Conservation (phyloP, 2,329 filamentous ascomycete species). For the Metarhizium robertsii region DNA sequence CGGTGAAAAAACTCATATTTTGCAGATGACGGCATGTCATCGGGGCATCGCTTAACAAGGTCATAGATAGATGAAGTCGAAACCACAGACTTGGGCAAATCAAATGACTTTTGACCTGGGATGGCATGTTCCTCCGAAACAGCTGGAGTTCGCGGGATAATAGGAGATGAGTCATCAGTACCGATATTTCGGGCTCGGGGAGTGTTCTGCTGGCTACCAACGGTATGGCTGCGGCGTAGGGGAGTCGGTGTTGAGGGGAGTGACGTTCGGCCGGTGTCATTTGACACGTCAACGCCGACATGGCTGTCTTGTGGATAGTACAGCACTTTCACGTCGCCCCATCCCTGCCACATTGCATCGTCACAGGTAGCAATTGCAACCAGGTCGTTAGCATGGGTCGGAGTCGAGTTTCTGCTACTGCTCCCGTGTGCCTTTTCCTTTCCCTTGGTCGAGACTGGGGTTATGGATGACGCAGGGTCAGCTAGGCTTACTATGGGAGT, state of each 20-base stretch:
- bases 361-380: conserved; percentile 60
- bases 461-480: conserved; percentile 43
- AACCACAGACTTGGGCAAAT: conserved; percentile 52
- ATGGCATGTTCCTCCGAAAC: conserved; percentile 22
- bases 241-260: conserved; percentile 66
- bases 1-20: conserved; percentile 82
- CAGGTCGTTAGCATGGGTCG: conserved; percentile 76
- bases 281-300: conserved; percentile 6
- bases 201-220: conserved; percentile 32
- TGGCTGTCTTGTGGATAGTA: conserved; percentile 55
- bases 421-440: conserved; percentile 57
- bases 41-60: conserved; percentile 44
- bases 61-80: conserved; percentile 44
- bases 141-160: conserved; percentile 33
- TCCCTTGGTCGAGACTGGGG: conserved; percentile 54
- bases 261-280: conserved; percentile 29
- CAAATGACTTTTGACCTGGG: conserved; percentile 48
- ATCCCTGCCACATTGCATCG: conserved; percentile 57
- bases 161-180: conserved; percentile 38
- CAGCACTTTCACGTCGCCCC: conserved; percentile 69
- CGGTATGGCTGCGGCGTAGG: conserved; percentile 57
- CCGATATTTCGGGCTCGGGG: conserved; percentile 26
- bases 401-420: conserved; percentile 38
- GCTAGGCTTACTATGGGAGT: conserved; percentile 45
- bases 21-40: conserved; percentile 60